Conservation (phyloP, 148 eudicot species). For the Amaranthus cruentus region DNA sequence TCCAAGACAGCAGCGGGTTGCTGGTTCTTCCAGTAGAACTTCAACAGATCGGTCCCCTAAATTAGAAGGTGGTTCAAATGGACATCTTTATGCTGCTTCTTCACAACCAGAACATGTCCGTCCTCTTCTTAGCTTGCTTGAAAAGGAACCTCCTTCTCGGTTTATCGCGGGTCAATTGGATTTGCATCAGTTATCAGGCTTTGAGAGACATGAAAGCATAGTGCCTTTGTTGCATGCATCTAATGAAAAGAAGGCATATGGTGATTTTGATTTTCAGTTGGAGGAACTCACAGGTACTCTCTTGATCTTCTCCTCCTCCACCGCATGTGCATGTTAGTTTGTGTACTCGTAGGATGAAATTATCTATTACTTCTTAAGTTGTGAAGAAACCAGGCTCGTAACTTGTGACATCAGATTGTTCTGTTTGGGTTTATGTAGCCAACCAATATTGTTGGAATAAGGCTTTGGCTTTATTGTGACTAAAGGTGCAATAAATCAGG, state of each 20-base stretch:
- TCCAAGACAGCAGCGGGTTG: constrained; percentile 46
- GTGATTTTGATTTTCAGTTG: constrained; percentile 77
- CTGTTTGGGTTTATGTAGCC: not conserved
- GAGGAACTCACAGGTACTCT: constrained; percentile 82
- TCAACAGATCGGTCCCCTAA: constrained; percentile 60
- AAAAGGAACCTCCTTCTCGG: constrained; percentile 88
- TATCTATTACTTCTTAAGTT: no score
- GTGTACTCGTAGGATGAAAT: not conserved
- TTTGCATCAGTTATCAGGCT: constrained; percentile 64
- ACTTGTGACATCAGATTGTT: not conserved
- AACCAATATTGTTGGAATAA: not conserved
- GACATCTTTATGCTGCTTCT: constrained; percentile 34
- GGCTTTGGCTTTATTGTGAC: not conserved
- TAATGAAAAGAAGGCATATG: constrained; percentile 72
- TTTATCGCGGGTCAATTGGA: constrained; percentile 91
- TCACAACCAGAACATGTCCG: constrained; percentile 76
- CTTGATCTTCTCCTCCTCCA: constrained; percentile 3
- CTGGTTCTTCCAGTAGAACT: constrained; percentile 36
- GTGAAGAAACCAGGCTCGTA: no score
- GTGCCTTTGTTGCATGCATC: constrained; percentile 80
- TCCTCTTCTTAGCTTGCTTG: constrained; percentile 88
- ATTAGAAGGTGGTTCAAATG: constrained; percentile 55
- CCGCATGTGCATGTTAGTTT: no score
- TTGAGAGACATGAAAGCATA: constrained; percentile 79
- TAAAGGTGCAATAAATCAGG: not conserved